phyloP scores from a whole-genome alignment of 1,284 basidiomycete species.

The Tranzscheliella williamsii region DNA sequence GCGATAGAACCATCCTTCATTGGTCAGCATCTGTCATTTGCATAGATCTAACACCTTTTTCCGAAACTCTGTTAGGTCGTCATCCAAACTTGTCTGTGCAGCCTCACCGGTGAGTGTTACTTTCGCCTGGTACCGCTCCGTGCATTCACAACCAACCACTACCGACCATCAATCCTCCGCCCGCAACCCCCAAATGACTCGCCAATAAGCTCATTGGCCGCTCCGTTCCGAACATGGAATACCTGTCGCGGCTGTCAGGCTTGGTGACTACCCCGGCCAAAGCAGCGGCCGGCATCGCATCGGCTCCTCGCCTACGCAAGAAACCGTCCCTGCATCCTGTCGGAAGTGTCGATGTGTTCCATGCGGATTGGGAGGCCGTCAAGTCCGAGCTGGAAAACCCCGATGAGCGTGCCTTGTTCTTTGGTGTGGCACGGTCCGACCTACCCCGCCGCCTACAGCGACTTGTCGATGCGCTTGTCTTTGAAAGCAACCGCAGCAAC shows the following conservation, averaged over 20 bases:
- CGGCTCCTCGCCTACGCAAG: conserved; percentile 15
- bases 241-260: conserved; percentile 34
- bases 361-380: conserved; percentile 33
- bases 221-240: too few species aligned
- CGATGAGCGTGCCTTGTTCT: conserved; percentile 77
- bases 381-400: conserved; percentile 68
- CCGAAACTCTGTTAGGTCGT: too few species aligned
- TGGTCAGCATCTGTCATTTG: too few species aligned
- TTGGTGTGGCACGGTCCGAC: conserved; percentile 79
- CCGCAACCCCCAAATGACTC: too few species aligned
- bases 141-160: too few species aligned
- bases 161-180: too few species aligned
- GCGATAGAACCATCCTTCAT: too few species aligned
- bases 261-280: conserved; percentile 33
- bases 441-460: conserved; percentile 76
- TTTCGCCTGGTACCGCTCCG: too few species aligned
- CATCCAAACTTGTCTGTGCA: too few species aligned
- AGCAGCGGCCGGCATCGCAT: conserved; percentile 14
- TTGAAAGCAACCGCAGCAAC: conserved; percentile 78
- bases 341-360: conserved; percentile 36
- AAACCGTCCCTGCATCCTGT: conserved; percentile 31
- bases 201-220: too few species aligned
- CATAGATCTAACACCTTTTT: too few species aligned
- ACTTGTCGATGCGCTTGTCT: conserved; percentile 85
- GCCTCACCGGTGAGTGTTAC: too few species aligned